A percentile compares a stretch with the other conserved stretches of the same genome.
Conservation (phyloP, 768 basidiomycete species). For the Lactifluus volemus region DNA sequence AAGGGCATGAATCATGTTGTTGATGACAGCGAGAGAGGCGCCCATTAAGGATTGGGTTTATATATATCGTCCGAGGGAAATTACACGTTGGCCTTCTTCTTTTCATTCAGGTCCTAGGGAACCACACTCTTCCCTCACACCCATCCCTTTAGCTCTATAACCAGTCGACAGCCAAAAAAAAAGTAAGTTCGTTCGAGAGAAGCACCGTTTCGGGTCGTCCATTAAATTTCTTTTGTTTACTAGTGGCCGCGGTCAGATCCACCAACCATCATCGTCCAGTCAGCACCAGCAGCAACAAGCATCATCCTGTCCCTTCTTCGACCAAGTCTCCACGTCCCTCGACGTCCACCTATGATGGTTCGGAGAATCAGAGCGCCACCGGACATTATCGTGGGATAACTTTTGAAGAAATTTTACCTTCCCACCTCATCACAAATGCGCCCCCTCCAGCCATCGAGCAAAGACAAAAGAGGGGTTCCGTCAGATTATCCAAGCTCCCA, state of each 20-base stretch:
- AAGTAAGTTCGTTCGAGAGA: too few species aligned
- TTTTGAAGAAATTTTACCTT: conserved; percentile 4
- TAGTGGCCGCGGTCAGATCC: too few species aligned
- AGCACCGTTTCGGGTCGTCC: too few species aligned
- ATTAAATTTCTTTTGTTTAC: too few species aligned
- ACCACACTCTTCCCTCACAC: too few species aligned
- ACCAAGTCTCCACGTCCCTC: neutral
- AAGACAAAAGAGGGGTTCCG: neutral
- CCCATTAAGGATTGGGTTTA: too few species aligned
- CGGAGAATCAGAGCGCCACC: neutral
- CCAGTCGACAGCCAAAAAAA: neutral
- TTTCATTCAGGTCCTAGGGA: neutral
- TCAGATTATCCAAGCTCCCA: too few species aligned
- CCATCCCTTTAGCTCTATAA: neutral
- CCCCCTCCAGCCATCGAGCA: neutral
- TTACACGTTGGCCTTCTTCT: neutral
- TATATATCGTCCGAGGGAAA: neutral
- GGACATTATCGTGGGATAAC: conserved; percentile 10
- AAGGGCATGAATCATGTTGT: too few species aligned
- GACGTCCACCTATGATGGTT: neutral
- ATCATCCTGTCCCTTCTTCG: too few species aligned
- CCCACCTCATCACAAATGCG: conserved; percentile 4
- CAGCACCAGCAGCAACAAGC: too few species aligned
- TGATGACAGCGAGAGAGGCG: too few species aligned
- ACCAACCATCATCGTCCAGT: too few species aligned